Evolutionary conservation across 306 rosid genomes (phyloP).

Genomic region (Malus fusca): DNA sequence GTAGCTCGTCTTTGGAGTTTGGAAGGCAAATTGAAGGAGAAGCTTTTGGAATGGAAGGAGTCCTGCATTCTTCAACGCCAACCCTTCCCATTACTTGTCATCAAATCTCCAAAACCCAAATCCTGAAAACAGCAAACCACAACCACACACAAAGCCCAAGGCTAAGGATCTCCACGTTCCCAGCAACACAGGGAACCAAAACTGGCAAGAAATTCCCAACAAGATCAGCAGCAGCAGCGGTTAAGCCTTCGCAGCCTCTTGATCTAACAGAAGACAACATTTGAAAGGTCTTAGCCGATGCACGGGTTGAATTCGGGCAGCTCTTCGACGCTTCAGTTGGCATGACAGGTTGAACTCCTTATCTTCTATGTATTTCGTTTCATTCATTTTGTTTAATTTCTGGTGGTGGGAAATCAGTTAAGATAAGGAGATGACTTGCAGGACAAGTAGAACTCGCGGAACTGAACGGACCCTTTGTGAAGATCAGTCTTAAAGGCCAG

Average conservation of each 20-base stretch:
- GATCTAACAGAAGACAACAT: slow-evolving; percentile 78
- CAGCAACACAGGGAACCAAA: background rate
- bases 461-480: slow-evolving; percentile 83
- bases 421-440: slow-evolving; percentile 4
- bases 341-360: slow-evolving; percentile 49
- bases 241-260: slow-evolving; percentile 46
- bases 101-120: slow-evolving; percentile 2
- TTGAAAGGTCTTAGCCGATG: slow-evolving; percentile 53
- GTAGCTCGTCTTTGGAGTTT: background rate
- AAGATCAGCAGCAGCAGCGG: slow-evolving; percentile 29
- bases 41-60: background rate
- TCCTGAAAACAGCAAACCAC: background rate
- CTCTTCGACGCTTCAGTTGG: slow-evolving; percentile 84
- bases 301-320: slow-evolving; percentile 59
- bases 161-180: background rate
- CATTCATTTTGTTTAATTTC: background rate
- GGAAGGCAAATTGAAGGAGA: background rate
- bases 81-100: background rate
- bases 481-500: slow-evolving; percentile 75
- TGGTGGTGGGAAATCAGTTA: background rate
- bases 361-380: too few relatives aligned
- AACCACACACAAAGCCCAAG: background rate
- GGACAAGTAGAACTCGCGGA: slow-evolving; percentile 74
- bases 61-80: background rate
- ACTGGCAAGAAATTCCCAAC: slow-evolving; percentile 9